Conservation (phyloP, 345 rosid species). For the Salix suchowensis region DNA sequence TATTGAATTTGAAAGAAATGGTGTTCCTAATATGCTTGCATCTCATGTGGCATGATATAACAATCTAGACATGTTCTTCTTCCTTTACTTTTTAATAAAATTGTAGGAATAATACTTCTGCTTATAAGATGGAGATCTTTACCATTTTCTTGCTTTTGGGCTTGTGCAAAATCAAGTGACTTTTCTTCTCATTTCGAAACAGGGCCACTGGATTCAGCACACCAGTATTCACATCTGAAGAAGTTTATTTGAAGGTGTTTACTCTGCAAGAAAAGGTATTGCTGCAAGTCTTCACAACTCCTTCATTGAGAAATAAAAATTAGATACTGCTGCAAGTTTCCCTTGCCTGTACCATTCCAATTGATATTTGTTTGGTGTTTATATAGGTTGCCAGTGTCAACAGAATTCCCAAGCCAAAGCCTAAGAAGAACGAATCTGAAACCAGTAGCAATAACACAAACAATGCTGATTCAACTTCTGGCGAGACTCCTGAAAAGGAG, state of each 20-base stretch:
- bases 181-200: background rate
- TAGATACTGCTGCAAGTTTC: background rate
- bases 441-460: constrained; percentile 25
- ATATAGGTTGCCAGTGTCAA: constrained; percentile 55
- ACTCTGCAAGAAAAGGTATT: constrained; percentile 78
- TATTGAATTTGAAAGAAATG: background rate
- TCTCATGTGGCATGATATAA: background rate
- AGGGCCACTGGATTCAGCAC: constrained; percentile 57
- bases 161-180: background rate
- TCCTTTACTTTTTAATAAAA: background rate
- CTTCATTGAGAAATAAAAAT: background rate
- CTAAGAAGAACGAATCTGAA: constrained; percentile 63
- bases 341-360: background rate
- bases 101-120: background rate
- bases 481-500: constrained; percentile 21
- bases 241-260: constrained; percentile 55
- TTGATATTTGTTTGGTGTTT: background rate
- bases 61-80: background rate
- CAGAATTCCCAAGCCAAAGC: constrained; percentile 88
- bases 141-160: background rate
- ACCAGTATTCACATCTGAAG: constrained; percentile 74
- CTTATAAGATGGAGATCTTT: background rate
- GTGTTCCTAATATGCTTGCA: background rate
- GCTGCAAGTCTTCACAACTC: background rate
- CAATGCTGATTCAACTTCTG: constrained; percentile 31